Conservation (phyloP, 208 protist genomes). For the Spongospora subterranea region DNA sequence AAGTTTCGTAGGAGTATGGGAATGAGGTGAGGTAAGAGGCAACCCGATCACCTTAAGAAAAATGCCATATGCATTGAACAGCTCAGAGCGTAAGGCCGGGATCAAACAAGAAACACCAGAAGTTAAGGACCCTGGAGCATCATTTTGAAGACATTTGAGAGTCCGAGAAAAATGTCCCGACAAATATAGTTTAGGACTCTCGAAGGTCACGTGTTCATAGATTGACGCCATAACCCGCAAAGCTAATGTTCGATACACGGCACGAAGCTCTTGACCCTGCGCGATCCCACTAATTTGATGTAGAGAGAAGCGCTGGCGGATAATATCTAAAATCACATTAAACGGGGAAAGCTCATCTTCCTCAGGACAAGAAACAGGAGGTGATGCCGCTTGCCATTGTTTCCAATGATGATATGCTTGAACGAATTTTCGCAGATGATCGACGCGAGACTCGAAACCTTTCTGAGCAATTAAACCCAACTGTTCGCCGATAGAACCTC, state of each 20-base stretch:
- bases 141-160: neutral
- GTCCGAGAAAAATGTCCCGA: neutral
- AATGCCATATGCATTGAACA: neutral
- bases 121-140: neutral
- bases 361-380: neutral
- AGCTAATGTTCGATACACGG: neutral
- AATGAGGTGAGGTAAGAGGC: neutral
- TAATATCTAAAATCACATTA: neutral
- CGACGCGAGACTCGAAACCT: slow-evolving; percentile 21
- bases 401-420: slow-evolving; percentile 48
- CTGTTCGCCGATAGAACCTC: neutral
- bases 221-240: neutral
- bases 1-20: neutral
- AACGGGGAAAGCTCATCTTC: neutral
- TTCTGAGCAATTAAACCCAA: neutral
- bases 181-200: neutral
- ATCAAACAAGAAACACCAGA: neutral
- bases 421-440: neutral
- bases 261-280: neutral
- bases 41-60: neutral
- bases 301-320: neutral
- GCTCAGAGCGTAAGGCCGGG: neutral
- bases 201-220: neutral
- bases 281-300: neutral
- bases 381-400: neutral